Evolutionary conservation across 345 rosid genomes (phyloP), one percentile per base, ranked within the genome.

Genomic region (Heritiera fomes): DNA sequence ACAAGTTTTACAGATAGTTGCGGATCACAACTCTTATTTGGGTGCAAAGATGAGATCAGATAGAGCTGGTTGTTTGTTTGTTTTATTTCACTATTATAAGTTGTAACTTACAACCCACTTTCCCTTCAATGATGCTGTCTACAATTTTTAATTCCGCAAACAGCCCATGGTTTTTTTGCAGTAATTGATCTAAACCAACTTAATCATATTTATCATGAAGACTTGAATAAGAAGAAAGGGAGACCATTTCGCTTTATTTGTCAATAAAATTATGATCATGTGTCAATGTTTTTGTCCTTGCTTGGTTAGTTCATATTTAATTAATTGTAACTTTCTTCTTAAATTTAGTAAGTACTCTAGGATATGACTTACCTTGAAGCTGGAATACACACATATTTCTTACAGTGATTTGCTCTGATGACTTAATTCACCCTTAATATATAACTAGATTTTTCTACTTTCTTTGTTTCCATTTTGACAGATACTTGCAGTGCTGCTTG

Each of bases 71-170:
- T 65, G 52, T 80, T 80, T 18, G 23, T 5, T 3, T 73, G 12
- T 40, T 64, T 53, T 61, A 38, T 32, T 52, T 71, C 77, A 84
- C 77, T 60, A 64, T 38, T 34, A 34, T 34, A 34, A 34, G 38
- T 34, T 34, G 38, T 34, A 34, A 34, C 38, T 34, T 34, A 73
- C 69, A 38, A 58, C 73, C 67, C 83, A 66, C 81, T 82, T 82
- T 80, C 64, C 20, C 86, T 87, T 83, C 86, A 86, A 90, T 87
- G 47, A 90, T 86, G 75, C 23, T 85, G 85, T 81, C 90, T 79
- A 52, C 68, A 38, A 50, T 69, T 64, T 30, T 71, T 77, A 58
- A 5, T 75, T 53, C 55, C 11, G 73, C 34, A 32, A 45, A 28
- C 75, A 47, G 53, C 10, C 61, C 53, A 23, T 61, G 40, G 55